Evolutionary conservation across 1,139 yeast genomes (phyloP).

Genomic region (Taphrina flavorubra): DNA sequence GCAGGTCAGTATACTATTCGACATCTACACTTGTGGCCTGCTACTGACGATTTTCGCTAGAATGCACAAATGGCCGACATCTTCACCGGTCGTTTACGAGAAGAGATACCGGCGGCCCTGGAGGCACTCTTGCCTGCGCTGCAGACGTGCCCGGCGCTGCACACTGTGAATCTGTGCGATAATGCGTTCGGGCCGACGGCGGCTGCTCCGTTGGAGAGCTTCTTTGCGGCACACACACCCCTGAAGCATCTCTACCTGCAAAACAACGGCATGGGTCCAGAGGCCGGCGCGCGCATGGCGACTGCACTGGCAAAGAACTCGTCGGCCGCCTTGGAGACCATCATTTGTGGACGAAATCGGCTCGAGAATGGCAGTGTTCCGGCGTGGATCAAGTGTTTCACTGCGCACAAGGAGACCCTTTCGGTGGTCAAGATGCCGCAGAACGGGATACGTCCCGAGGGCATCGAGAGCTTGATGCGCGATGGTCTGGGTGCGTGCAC

Average conservation of each 20-base stretch:
- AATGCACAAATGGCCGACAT: constrained; percentile 87
- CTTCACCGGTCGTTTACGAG: constrained; percentile 91
- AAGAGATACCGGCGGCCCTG: constrained; percentile 89
- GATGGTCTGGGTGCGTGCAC: constrained; percentile 72
- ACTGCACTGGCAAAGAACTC: constrained; percentile 77
- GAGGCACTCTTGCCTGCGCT: constrained; percentile 74
- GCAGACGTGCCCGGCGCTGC: constrained; percentile 68
- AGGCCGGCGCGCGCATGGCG: constrained; percentile 94
- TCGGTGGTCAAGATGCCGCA: constrained; percentile 82
- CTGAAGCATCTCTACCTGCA: constrained; percentile 84
- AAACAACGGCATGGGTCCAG: constrained; percentile 97
- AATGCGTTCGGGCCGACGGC: constrained; percentile 97
- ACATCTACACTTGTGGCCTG: too few species aligned
- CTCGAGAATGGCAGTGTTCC: constrained; percentile 88
- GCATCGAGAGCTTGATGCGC: constrained; percentile 73
- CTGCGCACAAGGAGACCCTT: constrained; percentile 71
- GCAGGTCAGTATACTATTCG: constrained; percentile 54
- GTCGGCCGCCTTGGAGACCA: constrained; percentile 80
- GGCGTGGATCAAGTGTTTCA: constrained; percentile 66
- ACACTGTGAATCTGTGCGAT: constrained; percentile 82
- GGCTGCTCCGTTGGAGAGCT: constrained; percentile 82
- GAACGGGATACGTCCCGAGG: constrained; percentile 95
- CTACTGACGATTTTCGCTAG: constrained; percentile 46
- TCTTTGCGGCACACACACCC: constrained; percentile 74
- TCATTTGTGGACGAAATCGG: constrained; percentile 95